A percentile compares a stretch with the other conserved stretches of the same genome.
These are phyloP conservation scores for Garcia nutans DNA, from an alignment of 345 rosid species.

Conservation along the genomic window DNA sequence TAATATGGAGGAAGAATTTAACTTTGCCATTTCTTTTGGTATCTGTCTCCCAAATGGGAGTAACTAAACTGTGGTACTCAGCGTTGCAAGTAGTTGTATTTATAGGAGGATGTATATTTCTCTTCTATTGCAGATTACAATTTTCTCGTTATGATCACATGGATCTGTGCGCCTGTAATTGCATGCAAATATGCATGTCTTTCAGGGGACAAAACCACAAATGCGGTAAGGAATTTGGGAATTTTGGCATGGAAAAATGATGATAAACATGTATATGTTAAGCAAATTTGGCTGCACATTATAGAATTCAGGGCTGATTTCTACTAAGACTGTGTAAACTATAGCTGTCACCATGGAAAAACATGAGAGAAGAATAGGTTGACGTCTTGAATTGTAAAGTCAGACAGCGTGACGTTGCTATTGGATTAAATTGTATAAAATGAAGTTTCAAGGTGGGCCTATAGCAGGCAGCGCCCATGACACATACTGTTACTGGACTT, in stretches of 20 bases:
- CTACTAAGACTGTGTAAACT: too few species aligned
- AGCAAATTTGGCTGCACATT: conserved; percentile 2
- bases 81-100: neutral
- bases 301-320: neutral
- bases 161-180: neutral
- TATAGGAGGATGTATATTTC: neutral
- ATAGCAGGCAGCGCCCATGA: too few species aligned
- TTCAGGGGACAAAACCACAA: too few species aligned
- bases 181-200: neutral
- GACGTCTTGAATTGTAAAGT: too few species aligned
- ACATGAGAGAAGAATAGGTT: too few species aligned
- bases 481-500: too few species aligned
- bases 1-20: neutral
- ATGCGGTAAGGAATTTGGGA: neutral
- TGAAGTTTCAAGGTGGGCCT: too few species aligned
- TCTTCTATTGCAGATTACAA: neutral
- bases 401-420: too few species aligned
- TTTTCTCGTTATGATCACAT: neutral
- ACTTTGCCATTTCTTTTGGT: conserved; percentile 5
- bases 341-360: too few species aligned
- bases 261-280: neutral
- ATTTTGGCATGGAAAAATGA: neutral
- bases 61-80: too few species aligned
- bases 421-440: too few species aligned
- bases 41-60: neutral